Base-by-base conservation (phyloP, 2,329 filamentous ascomycete genomes). In the Colletotrichum higginsianum region DNA sequence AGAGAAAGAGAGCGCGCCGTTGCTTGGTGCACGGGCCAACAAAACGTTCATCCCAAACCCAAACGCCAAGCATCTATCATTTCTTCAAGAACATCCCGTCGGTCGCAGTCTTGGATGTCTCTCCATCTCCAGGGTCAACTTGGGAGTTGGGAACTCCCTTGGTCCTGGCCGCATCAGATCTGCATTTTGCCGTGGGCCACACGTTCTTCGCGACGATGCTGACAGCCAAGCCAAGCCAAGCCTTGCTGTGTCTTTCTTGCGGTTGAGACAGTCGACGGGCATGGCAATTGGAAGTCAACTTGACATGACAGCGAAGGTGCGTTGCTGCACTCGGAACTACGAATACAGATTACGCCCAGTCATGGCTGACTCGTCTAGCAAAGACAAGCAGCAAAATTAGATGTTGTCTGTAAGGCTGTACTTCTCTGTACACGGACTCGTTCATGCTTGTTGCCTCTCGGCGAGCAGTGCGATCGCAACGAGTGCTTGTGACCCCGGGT, bases 11-110 rank as follows among this genome's bases (percentile, higher is more conserved):
- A 26, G n/a, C 18, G 40, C 23, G 40, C 30, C 47, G 38, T 52
- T 53, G 46, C 18, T 35, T 18, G 46, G 57, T 16, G 69, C 69
- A 72, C 69, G 60, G 69, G 26, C 60, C 69, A 62, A 0, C 3
- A n/a, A 46, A 46, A 4, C 12, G n/a, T 56, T 61, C 42, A 26
- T 50, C 55, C 42, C 13, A 23, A 52, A 52, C 16, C 15, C 46
- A n/a, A 26, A n/a, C 15, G 7, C 30, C 9, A 15, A 49, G n/a
- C 35, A 16, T 26, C 21, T 16, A 11, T 21, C 30, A 50, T 12
- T 11, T 40, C 46, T 61, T 18, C 30, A 23, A 40, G 46, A 50
- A 49, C 44, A 26, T 35, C 50, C 26, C 16, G 26, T 35, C 8
- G 13, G 9, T 15, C 30, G 21, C 30, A 16, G 16, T 44, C n/a